phyloP scores from a whole-genome alignment of 768 basidiomycete species.

The Auricularia heimuer region DNA sequence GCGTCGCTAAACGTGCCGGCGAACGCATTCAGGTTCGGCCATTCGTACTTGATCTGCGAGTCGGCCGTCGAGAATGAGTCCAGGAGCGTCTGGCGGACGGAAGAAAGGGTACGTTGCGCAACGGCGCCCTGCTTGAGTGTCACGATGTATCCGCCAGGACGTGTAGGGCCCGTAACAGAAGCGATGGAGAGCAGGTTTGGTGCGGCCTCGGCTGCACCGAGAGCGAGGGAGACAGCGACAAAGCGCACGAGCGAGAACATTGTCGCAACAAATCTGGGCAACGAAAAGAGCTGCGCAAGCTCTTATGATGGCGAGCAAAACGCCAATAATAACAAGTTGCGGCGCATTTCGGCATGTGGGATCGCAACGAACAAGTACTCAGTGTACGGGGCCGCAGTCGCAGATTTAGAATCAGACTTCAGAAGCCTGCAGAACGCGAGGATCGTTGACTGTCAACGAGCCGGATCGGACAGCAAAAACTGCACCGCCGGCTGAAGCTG shows the following conservation, averaged over 20 bases:
- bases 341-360: no score
- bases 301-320: no score
- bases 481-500: no score
- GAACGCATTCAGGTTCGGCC: neutral
- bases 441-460: no score
- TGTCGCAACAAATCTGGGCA: neutral
- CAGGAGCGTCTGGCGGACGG: neutral
- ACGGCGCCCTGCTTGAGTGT: neutral
- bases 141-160: neutral
- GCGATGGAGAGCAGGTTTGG: neutral
- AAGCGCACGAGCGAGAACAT: neutral
- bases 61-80: neutral
- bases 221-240: neutral
- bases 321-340: no score
- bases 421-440: no score
- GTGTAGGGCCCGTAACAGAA: neutral
- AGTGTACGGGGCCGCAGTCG: no score
- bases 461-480: no score
- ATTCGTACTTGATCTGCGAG: neutral
- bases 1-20: conserved; percentile 9
- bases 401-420: no score
- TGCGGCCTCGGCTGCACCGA: neutral
- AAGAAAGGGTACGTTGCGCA: neutral
- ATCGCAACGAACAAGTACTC: no score
- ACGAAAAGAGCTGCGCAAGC: no score